Conservation (phyloP, 345 rosid genomes). For the Sisymbrium altissimum region DNA sequence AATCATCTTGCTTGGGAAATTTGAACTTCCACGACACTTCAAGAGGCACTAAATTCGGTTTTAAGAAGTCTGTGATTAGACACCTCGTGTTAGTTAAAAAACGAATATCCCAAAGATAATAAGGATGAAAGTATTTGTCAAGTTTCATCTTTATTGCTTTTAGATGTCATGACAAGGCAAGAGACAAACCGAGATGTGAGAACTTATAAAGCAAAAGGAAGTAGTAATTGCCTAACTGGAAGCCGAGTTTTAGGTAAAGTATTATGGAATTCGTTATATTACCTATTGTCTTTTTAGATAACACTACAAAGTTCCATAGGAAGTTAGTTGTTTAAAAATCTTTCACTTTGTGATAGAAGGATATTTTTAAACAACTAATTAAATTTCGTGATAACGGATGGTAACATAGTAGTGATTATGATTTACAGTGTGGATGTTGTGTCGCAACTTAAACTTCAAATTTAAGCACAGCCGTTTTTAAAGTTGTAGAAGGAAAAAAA, state of each 20-base stretch:
- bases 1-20: background rate
- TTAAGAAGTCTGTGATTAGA: background rate
- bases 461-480: background rate
- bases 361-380: too few species aligned
- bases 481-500: too few species aligned
- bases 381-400: background rate
- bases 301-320: slow-evolving; percentile 17
- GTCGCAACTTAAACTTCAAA: background rate
- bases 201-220: slow-evolving; percentile 4
- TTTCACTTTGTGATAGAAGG: too few species aligned
- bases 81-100: too few species aligned
- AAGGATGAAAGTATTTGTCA: slow-evolving; percentile 6
- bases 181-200: background rate
- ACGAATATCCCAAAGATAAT: background rate
- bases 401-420: background rate
- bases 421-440: too few species aligned
- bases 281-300: background rate
- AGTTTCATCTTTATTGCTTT: slow-evolving; percentile 14
- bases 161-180: slow-evolving; percentile 3
- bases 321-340: background rate
- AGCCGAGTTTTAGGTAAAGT: background rate
- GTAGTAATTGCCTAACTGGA: background rate
- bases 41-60: background rate
- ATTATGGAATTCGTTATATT: background rate
- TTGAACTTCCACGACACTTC: background rate